A percentile compares a stretch with the other conserved stretches of the same genome.
Conservation (phyloP, 352 stramenopile genomes). For the Globisporangium okanoganense region DNA sequence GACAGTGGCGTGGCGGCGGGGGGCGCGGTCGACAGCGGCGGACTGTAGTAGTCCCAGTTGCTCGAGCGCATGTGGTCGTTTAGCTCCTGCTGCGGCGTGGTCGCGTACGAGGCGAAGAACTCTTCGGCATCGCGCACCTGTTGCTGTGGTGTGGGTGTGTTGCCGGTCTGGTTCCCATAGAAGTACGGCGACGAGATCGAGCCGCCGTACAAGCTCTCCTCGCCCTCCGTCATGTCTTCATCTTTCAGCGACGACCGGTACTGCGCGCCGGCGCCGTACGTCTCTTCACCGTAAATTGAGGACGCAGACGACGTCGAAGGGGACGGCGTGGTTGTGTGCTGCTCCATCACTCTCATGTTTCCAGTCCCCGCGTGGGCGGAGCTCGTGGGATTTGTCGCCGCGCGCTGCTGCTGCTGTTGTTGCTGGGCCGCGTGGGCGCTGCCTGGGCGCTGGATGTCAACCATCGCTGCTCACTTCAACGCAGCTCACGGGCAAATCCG, state of each 20-base stretch:
- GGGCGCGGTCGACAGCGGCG: conserved; percentile 8
- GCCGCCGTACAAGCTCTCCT: conserved; percentile 17
- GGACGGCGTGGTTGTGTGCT: conserved; percentile 4
- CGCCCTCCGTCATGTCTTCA: conserved; percentile 16
- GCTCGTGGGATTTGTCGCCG: neutral
- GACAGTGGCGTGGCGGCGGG: neutral
- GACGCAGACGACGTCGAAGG: conserved; percentile 13
- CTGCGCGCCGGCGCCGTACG: neutral
- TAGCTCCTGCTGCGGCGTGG: conserved; percentile 27
- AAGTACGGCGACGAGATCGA: conserved; percentile 20
- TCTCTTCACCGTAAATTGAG: conserved; percentile 7
- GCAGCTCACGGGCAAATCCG: conserved; percentile 6
- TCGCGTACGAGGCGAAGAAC: conserved; percentile 45
- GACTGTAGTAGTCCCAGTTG: conserved; percentile 50
- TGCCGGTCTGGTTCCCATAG: conserved; percentile 13
- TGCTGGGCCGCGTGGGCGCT: conserved; percentile 9
- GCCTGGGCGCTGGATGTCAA: conserved; percentile 29
- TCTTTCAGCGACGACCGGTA: conserved; percentile 16
- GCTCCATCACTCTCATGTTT: no score
- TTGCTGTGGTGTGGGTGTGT: conserved; percentile 10
- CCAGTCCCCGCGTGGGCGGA: neutral
- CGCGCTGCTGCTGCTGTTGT: conserved; percentile 1
- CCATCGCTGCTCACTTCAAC: conserved; percentile 17
- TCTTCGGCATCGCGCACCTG: conserved; percentile 39
- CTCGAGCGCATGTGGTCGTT: conserved; percentile 20